phyloP scores from a whole-genome alignment of 352 stramenopile genomes.

The Phytophthora podocarpi region DNA sequence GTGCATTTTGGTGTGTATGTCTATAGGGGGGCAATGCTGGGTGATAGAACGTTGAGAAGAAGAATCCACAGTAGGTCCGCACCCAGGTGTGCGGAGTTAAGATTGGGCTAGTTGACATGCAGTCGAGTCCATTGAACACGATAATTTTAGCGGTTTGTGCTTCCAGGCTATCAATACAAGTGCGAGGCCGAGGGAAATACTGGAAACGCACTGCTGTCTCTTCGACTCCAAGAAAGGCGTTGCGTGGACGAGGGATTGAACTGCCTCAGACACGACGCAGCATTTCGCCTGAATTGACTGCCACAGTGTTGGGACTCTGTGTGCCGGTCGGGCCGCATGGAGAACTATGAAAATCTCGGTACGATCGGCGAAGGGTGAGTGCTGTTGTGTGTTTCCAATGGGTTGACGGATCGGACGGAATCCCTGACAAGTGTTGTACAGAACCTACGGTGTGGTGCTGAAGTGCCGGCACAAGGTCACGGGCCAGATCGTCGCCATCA shows the following conservation, averaged over 20 bases:
- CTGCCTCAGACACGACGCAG: neutral
- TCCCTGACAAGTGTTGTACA: slow-evolving; percentile 18
- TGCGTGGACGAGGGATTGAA: slow-evolving; percentile 6
- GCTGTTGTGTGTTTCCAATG: neutral
- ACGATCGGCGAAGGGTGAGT: slow-evolving; percentile 87
- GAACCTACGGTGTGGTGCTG: slow-evolving; percentile 87
- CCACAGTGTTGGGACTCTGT: slow-evolving; percentile 2
- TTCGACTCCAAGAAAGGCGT: slow-evolving; percentile 26
- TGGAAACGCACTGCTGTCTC: slow-evolving; percentile 37
- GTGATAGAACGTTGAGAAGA: too few species aligned
- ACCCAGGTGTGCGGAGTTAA: too few species aligned
- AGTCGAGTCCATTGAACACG: too few species aligned
- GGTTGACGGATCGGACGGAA: too few species aligned
- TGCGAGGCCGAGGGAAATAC: slow-evolving; percentile 6
- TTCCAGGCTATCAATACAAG: slow-evolving; percentile 36
- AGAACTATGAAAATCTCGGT: slow-evolving; percentile 90
- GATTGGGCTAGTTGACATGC: too few species aligned
- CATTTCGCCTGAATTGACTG: slow-evolving; percentile 14
- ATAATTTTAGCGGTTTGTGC: slow-evolving; percentile 31
- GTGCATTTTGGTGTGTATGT: too few species aligned
- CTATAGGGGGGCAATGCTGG: too few species aligned
- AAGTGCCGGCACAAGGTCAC: slow-evolving; percentile 86
- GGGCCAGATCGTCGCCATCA: slow-evolving; percentile 90
- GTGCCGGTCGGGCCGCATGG: slow-evolving; percentile 46
- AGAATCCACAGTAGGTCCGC: too few species aligned